Conservation (phyloP, 2,329 filamentous ascomycete species). For the Trichoderma endophyticum region DNA sequence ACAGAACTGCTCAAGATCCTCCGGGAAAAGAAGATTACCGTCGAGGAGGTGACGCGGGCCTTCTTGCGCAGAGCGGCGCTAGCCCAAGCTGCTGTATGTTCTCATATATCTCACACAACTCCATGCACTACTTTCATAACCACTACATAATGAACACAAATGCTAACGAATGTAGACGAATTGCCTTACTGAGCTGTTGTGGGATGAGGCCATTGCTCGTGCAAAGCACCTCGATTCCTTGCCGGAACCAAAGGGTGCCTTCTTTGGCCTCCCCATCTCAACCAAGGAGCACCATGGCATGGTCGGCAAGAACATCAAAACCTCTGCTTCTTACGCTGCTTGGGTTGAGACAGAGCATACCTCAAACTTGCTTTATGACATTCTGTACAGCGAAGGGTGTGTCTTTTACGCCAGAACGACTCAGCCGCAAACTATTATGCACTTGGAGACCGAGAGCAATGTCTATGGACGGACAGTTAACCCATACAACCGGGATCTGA, state of each 20-base stretch:
- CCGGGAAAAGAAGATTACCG: conserved; percentile 12
- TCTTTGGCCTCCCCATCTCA: conserved; percentile 36
- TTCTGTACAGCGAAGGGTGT: conserved; percentile 30
- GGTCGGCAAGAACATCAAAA: conserved; percentile 26
- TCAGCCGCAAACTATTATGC: conserved; percentile 56
- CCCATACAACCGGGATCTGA: conserved; percentile 58
- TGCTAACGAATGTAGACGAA: conserved; percentile 28
- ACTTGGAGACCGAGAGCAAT: conserved; percentile 60
- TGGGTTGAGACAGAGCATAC: conserved; percentile 34
- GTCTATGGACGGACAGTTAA: conserved; percentile 61
- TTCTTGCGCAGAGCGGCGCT: conserved; percentile 28
- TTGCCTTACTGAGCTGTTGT: conserved; percentile 34
- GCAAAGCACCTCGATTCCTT: conserved; percentile 34
- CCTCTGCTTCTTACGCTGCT: conserved; percentile 25
- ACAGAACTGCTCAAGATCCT: conserved; percentile 3
- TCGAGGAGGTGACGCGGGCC: conserved; percentile 29
- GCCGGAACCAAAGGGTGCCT: conserved; percentile 31
- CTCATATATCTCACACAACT: not conserved
- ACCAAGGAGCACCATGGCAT: conserved; percentile 38
- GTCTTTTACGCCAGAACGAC: conserved; percentile 66
- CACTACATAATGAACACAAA: not conserved
- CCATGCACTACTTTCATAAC: not conserved
- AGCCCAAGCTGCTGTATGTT: conserved; percentile 27
- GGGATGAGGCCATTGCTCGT: conserved; percentile 35
- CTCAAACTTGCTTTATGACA: conserved; percentile 33